Base-by-base conservation (phyloP, 805 yeast species). In the Kurtzmaniella cleridarum region DNA sequence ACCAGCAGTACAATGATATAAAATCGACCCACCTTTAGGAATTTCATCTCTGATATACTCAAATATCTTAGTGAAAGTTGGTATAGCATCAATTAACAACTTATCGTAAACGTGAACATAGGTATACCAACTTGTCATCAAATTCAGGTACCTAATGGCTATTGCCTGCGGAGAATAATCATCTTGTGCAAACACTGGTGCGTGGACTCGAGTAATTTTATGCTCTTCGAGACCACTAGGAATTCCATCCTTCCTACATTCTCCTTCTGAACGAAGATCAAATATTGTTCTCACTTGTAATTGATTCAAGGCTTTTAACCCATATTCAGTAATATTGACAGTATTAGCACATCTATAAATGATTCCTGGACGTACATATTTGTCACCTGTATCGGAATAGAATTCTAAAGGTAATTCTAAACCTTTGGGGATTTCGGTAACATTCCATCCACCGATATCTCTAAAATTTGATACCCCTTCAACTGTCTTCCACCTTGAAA, bases 1-100 rank as follows among this genome's bases (percentile, higher is more conserved):
- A 2, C 95, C 95, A 1, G 91, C 91, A 3, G 90, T 77, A 60
- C 95, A 87, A 54, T 85, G 91, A 57, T 80, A 76, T 8, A 82
- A 59, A 41, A 87, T 61, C 17, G 23, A 20, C 9, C 20, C 17
- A 8, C 39, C 39, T 18, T 28, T 36, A 6, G 70, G 66, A 2
- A 34, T 31, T 15, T 61, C 64, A 41, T 82, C 86, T 34, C 79
- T 64, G 34, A 87, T 62, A 50, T 67, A 76, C 34, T 62, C 57
- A 49, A 85, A 75, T 26, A 86, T 70, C 7, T 55, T 53, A 34
- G 62, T 66, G 52, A 74, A 81, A 4, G 76, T 64, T 3, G 50
- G 55, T 1, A 59, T 55, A 0, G 87, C 89, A 16, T 60, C 49
- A 3, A 55, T 62, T 37, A 86, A 55, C 48, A 84, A 74, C 39